Evolutionary conservation across 805 yeast genomes (phyloP).

Genomic region (Hanseniaspora taiwanica): DNA sequence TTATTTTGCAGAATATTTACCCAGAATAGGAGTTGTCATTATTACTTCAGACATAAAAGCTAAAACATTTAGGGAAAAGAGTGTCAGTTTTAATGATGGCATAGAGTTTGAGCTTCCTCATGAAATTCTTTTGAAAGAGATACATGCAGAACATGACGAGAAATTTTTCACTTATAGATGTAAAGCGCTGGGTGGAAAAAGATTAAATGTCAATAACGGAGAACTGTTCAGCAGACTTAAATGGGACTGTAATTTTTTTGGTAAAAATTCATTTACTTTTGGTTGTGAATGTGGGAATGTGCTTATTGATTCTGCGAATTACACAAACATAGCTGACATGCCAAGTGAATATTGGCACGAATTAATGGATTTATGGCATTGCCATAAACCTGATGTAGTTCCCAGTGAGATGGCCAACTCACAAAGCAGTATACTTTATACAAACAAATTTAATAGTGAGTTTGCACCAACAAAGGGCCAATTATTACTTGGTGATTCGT

Average conservation of each 20-base stretch:
- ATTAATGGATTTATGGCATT: conserved; percentile 95
- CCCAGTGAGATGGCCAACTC: conserved; percentile 11
- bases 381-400: conserved; percentile 58
- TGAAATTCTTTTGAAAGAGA: background rate
- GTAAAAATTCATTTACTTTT: background rate
- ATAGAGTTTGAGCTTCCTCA: background rate
- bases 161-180: background rate
- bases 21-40: background rate
- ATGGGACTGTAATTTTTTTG: background rate
- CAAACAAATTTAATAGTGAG: conserved; percentile 9
- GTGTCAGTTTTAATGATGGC: background rate
- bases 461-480: conserved; percentile 16
- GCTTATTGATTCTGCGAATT: conserved; percentile 6
- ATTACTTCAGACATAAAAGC: background rate
- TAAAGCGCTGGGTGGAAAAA: background rate
- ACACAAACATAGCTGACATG: conserved; percentile 34
- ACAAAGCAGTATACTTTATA: conserved; percentile 11
- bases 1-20: conserved; percentile 1
- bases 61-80: background rate
- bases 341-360: conserved; percentile 94
- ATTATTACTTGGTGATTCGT: conserved; percentile 17
- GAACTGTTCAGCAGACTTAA: background rate
- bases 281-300: background rate
- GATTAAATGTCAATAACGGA: background rate
- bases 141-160: background rate